Evolutionary conservation across 2,329 filamentous ascomycete genomes (phyloP), one percentile per base, ranked within the genome.

Genomic region (Aspergillus transmontanensis): DNA sequence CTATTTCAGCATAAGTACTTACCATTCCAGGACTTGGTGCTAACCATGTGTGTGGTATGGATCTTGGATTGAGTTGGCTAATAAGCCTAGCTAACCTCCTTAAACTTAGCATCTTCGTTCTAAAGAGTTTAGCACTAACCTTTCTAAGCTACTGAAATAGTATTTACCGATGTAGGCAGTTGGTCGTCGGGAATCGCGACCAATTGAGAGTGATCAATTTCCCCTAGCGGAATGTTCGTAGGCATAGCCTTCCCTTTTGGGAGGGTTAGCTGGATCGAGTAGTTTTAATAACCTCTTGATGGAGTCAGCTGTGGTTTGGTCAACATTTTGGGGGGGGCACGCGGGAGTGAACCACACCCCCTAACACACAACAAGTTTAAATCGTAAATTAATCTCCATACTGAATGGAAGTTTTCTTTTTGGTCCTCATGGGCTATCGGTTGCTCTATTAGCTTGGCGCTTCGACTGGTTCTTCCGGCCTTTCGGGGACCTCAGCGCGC

Each of bases 361-460:
- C 16, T n/a, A 9, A 41, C 19, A 41, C 6, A 41, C 39, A 6
- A 41, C 39, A 41, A 41, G 39, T 41, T 36, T 39, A 48, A 46
- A 57, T 28, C 39, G 39, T 57, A 46, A 57, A 57, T 41, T 36
- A 58, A 48, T 45, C 19, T 48, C 19, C 23, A 50, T 50, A 48
- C 23, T 26, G 28, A 28, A 51, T 32, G 48, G 28, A 32, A 19
- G 5, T 41, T 39, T 26, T 55, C 7, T 19, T 39, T 39, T n/a
- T 16, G n/a, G 14, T 28, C 23, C 14, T 19, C 14, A 50, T 50
- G 46, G 26, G 30, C 28, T 21, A 32, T 32, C 46, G 7, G 30
- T 26, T 26, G 26, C 58, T 64, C 64, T 43, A 62, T 61, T 59
- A 34, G 32, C 59, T 63, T 63, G 58, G 62, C 60, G 46, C 16